phyloP scores from a whole-genome alignment of 495 filamentous ascomycete genomes.

The Penicillium arizonense region DNA sequence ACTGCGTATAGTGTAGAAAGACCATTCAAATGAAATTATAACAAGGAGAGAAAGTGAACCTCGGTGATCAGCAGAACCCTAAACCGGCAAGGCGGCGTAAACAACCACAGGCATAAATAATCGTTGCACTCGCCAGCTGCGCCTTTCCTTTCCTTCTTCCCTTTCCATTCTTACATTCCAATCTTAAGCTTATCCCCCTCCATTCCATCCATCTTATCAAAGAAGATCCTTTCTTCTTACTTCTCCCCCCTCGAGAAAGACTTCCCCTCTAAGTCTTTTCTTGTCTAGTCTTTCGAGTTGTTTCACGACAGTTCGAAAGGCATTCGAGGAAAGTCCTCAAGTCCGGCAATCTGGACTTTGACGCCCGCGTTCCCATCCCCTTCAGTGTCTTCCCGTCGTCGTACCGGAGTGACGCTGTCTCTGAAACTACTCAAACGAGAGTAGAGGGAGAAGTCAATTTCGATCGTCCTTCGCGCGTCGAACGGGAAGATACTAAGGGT shows the following conservation, averaged over 20 bases:
- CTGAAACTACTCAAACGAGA: constrained; percentile 72
- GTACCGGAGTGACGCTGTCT: constrained; percentile 89
- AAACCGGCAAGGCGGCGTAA: constrained; percentile 30
- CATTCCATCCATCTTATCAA: constrained; percentile 5
- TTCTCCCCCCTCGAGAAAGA: constrained; percentile 37
- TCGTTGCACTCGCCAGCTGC: neutral
- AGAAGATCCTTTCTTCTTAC: constrained; percentile 18
- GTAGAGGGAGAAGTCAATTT: constrained; percentile 89
- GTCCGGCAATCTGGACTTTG: constrained; percentile 99
- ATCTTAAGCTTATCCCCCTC: constrained; percentile 6
- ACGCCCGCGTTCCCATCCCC: constrained; percentile 97
- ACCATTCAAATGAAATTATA: neutral
- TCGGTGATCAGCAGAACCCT: constrained; percentile 12
- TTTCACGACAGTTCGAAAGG: constrained; percentile 77
- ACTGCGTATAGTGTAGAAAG: neutral
- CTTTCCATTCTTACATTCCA: constrained; percentile 8
- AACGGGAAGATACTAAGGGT: constrained; percentile 87
- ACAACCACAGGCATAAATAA: constrained; percentile 27
- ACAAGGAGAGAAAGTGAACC: neutral
- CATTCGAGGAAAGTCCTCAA: constrained; percentile 85
- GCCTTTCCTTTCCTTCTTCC: constrained; percentile 13
- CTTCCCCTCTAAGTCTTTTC: constrained; percentile 64
- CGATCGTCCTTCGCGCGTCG: constrained; percentile 73
- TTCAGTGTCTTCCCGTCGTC: constrained; percentile 99
- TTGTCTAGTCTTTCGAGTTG: constrained; percentile 91